A percentile compares a stretch with the other conserved stretches of the same genome.
Conservation (phyloP, 2,329 filamentous ascomycete species). For the Raffaelea ambrosiae region DNA sequence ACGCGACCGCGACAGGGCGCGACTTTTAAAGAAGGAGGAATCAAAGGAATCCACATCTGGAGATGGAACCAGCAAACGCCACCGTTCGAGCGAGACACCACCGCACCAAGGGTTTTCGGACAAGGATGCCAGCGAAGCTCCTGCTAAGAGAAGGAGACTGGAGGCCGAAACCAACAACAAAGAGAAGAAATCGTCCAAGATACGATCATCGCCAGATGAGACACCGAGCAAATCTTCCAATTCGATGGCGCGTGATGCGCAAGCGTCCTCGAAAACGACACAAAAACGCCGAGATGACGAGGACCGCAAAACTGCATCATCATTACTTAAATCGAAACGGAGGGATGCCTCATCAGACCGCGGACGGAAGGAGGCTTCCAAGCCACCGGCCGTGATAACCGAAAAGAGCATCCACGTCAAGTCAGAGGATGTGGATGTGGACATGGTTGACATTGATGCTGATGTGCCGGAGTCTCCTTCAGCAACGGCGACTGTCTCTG, state of each 20-base stretch:
- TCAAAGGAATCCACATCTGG: conserved; percentile 45
- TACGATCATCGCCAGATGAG: conserved; percentile 35
- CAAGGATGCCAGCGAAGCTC: conserved; percentile 42
- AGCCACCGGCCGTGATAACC: conserved; percentile 22
- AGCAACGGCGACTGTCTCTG: background rate
- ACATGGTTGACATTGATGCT: conserved; percentile 41
- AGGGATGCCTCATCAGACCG: conserved; percentile 22
- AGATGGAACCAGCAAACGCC: conserved; percentile 48
- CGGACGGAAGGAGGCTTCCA: conserved; percentile 33
- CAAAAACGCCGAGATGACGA: conserved; percentile 35
- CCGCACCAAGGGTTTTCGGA: conserved; percentile 42
- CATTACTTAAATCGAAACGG: conserved; percentile 28
- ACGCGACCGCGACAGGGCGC: conserved; percentile 51
- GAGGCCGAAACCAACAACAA: conserved; percentile 38
- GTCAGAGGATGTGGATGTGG: conserved; percentile 46
- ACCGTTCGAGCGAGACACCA: conserved; percentile 51
- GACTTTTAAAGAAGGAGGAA: conserved; percentile 53
- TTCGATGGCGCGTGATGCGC: background rate
- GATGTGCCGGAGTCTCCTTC: conserved; percentile 7
- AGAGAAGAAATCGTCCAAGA: conserved; percentile 36
- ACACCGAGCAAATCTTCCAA: conserved; percentile 29
- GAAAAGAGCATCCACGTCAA: conserved; percentile 50
- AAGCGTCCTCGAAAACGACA: conserved; percentile 23
- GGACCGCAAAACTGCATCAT: conserved; percentile 23
- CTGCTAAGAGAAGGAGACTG: conserved; percentile 48